phyloP scores from a whole-genome alignment of 1,284 basidiomycete genomes.

The Ustilago sp. region DNA sequence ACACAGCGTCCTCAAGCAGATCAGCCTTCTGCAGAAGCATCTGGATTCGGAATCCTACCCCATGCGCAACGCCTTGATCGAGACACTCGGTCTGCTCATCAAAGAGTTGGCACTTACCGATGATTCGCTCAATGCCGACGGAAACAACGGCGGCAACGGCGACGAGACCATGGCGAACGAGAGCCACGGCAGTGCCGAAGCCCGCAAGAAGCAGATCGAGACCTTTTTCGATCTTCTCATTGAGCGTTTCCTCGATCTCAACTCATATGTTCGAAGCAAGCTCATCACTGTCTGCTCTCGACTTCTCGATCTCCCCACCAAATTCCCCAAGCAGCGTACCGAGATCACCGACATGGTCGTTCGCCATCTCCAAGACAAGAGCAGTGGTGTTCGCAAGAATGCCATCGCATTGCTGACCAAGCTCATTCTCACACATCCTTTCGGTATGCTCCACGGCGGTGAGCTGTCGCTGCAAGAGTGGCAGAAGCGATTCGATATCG shows the following conservation, averaged over 20 bases:
- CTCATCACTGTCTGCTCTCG: constrained; percentile 82
- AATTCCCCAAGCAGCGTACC: constrained; percentile 88
- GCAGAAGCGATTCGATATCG: constrained; percentile 75
- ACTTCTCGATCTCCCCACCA: constrained; percentile 78
- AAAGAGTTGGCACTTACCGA: constrained; percentile 70
- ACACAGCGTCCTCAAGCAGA: constrained; percentile 87
- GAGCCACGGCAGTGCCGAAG: constrained; percentile 69
- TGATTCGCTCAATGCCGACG: constrained; percentile 50
- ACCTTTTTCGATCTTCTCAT: constrained; percentile 85
- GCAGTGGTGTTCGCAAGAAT: constrained; percentile 84
- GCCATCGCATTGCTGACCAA: constrained; percentile 83
- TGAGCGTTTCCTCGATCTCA: constrained; percentile 87
- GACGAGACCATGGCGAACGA: constrained; percentile 45
- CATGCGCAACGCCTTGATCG: constrained; percentile 77
- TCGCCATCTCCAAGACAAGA: constrained; percentile 89
- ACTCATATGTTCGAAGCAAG: constrained; percentile 90
- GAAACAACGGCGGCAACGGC: constrained; percentile 14
- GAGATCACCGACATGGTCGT: constrained; percentile 81
- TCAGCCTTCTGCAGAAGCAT: constrained; percentile 84
- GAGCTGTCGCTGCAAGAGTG: constrained; percentile 81
- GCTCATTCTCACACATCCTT: constrained; percentile 89
- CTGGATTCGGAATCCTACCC: constrained; percentile 96
- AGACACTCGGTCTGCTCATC: constrained; percentile 68
- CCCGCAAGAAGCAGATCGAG: constrained; percentile 84
- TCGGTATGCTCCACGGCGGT: constrained; percentile 85